Conservation (phyloP, 495 filamentous ascomycete species). For the Penicillium bovifimosum region DNA sequence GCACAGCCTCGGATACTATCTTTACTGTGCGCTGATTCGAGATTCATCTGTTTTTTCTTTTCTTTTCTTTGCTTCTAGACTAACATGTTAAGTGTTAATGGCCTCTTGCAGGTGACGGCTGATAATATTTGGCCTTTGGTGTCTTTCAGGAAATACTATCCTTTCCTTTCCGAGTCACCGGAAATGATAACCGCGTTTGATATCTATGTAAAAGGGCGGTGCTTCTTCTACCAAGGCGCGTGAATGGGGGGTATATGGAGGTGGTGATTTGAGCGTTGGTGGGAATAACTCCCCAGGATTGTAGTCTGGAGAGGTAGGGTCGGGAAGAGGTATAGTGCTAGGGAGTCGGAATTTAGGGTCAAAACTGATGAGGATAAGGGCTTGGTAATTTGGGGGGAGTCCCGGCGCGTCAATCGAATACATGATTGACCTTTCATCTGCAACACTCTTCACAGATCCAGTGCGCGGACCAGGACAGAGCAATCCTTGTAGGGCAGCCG, state of each 20-base stretch:
- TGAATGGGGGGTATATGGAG: background rate
- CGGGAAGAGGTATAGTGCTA: constrained; percentile 12
- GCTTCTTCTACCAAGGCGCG: constrained; percentile 20
- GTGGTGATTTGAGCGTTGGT: background rate
- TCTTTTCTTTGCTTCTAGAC: background rate
- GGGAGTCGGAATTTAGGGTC: constrained; percentile 50
- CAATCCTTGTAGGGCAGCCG: constrained; percentile 44
- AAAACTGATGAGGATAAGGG: constrained; percentile 58
- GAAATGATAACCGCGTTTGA: constrained; percentile 38
- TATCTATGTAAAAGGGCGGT: constrained; percentile 30
- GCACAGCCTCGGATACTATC: background rate
- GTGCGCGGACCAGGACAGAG: constrained; percentile 50
- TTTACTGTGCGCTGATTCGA: background rate
- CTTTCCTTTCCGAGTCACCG: constrained; percentile 11
- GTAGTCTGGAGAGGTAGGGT: background rate
- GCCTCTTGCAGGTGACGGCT: background rate
- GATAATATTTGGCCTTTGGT: background rate
- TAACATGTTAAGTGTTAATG: background rate
- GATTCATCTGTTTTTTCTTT: background rate
- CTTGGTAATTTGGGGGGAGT: constrained; percentile 31
- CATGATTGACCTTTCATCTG: constrained; percentile 56
- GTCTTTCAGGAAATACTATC: background rate
- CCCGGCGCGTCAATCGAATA: constrained; percentile 52
- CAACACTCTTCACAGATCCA: constrained; percentile 45
- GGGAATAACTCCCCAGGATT: constrained; percentile 2